Evolutionary conservation across 169 alveolate species (phyloP), one percentile per base, ranked within the genome.

Genomic region (Eimeria brunetti): DNA sequence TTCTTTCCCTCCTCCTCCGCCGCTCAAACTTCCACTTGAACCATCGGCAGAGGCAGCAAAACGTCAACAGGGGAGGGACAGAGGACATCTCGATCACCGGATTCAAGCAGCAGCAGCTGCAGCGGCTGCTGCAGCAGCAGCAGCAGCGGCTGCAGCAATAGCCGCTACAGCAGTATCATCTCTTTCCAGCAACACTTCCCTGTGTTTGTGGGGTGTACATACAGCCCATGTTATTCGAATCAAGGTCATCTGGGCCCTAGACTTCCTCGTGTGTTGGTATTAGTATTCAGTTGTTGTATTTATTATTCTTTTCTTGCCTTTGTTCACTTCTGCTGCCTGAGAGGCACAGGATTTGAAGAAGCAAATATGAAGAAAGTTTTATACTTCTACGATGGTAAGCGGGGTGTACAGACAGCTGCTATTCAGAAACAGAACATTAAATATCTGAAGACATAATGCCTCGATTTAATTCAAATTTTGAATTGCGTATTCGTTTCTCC

Each of bases 351-450:
- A 58, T 62, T 18, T 62, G 6, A 46, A 14, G 11, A 3, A 44
- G 18, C 30, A 22, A 62, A 18, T 60, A 51, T 27, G 95, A 89
- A 89, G 89, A 89, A 75, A 30, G 89, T 89, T 22, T 69, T 75
- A 11, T 89, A 89, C 86, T 89, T 71, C 89, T 89, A 89, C 89
- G 95, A 89, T 56, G 88, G 95, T 89, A 49, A 16, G 93, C 64
- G 33, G 41, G 22, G 33, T 62, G 51, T 84, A 41, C 44, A 22
- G 78, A 24, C 41, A 36, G 53, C 69, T 33, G 46, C 8, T 33
- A 18, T 38, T 11, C 33, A 2, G 53, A 56, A 12, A 18, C 64
- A 18, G 64, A 56, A 56, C 9, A 56, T 12, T 56, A 9, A 12
- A 12, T 56, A 12, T 56, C 64, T 18, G 18, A 18, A 56, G 18